phyloP scores from a whole-genome alignment of 345 rosid genomes.

The Citrus inodora region DNA sequence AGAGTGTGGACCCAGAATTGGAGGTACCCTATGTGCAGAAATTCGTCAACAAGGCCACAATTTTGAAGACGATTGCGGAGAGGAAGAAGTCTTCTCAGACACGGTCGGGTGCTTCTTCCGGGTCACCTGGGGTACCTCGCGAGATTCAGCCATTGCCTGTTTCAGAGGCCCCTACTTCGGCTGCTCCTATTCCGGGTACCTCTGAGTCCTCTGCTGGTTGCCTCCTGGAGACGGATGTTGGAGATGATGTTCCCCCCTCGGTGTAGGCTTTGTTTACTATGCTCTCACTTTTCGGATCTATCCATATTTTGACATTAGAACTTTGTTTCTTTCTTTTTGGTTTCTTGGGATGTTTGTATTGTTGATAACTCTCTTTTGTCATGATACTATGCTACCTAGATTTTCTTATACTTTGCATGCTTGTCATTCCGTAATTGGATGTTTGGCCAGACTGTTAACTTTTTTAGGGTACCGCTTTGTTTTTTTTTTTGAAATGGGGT shows the following conservation, averaged over 20 bases:
- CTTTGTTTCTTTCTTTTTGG: fast-evolving
- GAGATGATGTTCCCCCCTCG: fast-evolving
- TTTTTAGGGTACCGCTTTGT: no score
- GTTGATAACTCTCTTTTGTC: no score
- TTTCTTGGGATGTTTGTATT: no score
- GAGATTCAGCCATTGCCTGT: fast-evolving
- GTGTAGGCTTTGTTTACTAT: fast-evolving
- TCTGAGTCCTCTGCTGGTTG: no score
- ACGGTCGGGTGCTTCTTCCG: fast-evolving
- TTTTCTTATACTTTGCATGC: fast-evolving
- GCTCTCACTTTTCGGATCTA: fast-evolving
- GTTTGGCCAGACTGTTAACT: fast-evolving
- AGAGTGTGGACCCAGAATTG: fast-evolving
- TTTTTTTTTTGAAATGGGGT: no score
- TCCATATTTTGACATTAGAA: fast-evolving
- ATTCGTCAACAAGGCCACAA: no score
- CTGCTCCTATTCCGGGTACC: no score
- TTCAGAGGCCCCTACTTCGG: no score
- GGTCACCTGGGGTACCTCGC: no score
- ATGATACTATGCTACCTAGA: fast-evolving
- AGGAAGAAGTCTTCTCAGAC: fast-evolving
- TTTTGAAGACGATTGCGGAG: fast-evolving
- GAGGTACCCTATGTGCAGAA: no score
- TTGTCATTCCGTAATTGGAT: fast-evolving
- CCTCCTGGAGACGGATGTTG: no score